These are phyloP conservation scores for Akanthomyces uredinophilus DNA, from an alignment of 2,329 filamentous ascomycete species.

Conservation along the genomic window DNA sequence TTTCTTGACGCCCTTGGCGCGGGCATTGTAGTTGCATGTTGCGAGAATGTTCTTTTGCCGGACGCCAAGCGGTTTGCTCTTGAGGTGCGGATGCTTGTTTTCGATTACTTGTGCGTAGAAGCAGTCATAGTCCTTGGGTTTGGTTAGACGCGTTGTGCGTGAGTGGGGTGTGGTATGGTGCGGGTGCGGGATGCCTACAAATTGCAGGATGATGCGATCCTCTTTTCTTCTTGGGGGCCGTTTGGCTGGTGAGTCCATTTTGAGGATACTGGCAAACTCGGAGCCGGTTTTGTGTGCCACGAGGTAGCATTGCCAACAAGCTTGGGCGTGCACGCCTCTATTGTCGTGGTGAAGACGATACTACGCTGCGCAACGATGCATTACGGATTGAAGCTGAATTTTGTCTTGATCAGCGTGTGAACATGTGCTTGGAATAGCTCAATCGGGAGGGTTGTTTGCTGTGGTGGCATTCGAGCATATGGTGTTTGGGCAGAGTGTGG, in stretches of 20 bases:
- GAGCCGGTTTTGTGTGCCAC: neutral
- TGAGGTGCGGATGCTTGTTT: slow-evolving; percentile 69
- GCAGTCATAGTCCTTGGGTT: slow-evolving; percentile 68
- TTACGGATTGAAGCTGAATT: neutral
- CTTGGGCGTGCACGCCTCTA: neutral
- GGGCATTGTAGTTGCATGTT: slow-evolving; percentile 91
- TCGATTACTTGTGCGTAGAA: slow-evolving; percentile 94
- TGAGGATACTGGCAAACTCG: neutral
- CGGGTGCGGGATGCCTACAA: slow-evolving; percentile 49
- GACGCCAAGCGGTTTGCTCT: slow-evolving; percentile 69
- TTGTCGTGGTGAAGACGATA: neutral
- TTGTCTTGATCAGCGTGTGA: no score
- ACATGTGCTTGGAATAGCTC: no score
- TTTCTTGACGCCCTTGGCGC: slow-evolving; percentile 68
- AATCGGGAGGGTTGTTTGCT: no score
- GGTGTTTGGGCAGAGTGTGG: no score
- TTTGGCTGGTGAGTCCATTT: slow-evolving; percentile 21
- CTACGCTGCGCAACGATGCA: neutral
- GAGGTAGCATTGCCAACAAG: neutral
- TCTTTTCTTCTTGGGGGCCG: slow-evolving; percentile 47
- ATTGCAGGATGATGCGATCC: slow-evolving; percentile 70
- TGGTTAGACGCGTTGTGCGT: slow-evolving; percentile 15
- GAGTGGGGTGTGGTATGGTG: neutral
- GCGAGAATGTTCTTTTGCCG: slow-evolving; percentile 92
- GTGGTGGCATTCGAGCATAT: no score